Evolutionary conservation across 371 early-diverging fungal species (phyloP).

Genomic region (Rhizomucor miehei): DNA sequence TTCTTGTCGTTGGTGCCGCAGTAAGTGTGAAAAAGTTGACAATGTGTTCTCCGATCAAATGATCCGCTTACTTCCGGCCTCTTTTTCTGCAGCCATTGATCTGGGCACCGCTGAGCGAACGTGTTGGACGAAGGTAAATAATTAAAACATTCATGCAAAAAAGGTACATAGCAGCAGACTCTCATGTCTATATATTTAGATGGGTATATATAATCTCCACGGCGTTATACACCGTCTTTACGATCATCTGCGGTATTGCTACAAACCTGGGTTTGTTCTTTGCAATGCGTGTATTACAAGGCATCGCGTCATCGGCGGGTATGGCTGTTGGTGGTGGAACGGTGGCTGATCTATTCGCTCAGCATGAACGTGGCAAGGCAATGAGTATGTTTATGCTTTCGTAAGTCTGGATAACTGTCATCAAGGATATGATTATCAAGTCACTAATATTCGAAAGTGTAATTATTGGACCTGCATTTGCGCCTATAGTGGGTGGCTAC

Average conservation of each 20-base stretch:
- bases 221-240: conserved; percentile 27
- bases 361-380: conserved; percentile 38
- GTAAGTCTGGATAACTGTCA: conserved; percentile 9
- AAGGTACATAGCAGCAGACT: no score
- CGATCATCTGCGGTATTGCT: conserved; percentile 34
- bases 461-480: conserved; percentile 51
- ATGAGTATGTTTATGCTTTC: conserved; percentile 38
- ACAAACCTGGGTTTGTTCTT: conserved; percentile 28
- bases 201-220: conserved; percentile 24
- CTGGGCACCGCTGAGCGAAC: conserved; percentile 37
- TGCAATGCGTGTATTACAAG: conserved; percentile 37
- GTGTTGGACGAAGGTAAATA: conserved; percentile 30
- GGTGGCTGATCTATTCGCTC: conserved; percentile 35
- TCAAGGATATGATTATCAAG: neutral
- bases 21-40: conserved; percentile 6
- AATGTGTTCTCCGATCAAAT: neutral
- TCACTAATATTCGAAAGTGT: conserved; percentile 22
- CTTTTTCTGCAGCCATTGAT: conserved; percentile 40
- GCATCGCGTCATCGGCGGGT: conserved; percentile 32
- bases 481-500: conserved; percentile 56
- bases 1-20: conserved; percentile 14
- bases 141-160: neutral
- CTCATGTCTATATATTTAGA: conserved; percentile 17
- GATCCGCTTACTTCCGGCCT: no score
- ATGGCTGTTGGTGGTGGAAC: conserved; percentile 42